Conservation (phyloP, 257 asterid genomes). For the Cruciata laevipes region DNA sequence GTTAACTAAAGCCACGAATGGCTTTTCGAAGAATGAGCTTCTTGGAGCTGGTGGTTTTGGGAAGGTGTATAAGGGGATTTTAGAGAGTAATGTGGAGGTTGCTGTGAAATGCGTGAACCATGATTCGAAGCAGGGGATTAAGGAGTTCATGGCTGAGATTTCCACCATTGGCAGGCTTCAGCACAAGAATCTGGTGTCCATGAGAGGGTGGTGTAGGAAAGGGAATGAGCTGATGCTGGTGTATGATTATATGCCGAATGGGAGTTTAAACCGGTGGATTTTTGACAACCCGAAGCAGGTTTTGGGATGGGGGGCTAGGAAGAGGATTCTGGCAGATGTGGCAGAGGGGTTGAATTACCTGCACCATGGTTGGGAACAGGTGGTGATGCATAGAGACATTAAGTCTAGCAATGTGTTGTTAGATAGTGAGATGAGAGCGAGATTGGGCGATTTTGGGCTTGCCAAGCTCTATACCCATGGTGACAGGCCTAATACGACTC, state of each 20-base stretch:
- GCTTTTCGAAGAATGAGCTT: constrained; percentile 41
- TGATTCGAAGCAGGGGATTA: constrained; percentile 72
- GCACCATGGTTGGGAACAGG: constrained; percentile 81
- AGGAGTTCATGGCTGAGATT: constrained; percentile 90
- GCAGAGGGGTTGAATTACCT: constrained; percentile 74
- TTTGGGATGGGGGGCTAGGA: constrained; percentile 58
- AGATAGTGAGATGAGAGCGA: constrained; percentile 65
- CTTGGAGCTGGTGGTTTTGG: constrained; percentile 81
- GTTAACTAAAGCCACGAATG: constrained; percentile 47
- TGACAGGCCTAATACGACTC: constrained; percentile 66
- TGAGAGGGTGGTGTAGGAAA: constrained; percentile 87
- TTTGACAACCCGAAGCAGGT: constrained; percentile 48
- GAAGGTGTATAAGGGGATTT: constrained; percentile 57
- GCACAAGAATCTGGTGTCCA: constrained; percentile 71
- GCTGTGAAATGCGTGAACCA: constrained; percentile 80
- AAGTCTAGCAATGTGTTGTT: constrained; percentile 75
- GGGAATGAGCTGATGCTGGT: constrained; percentile 56
- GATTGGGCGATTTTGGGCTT: constrained; percentile 76
- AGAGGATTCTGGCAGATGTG: constrained; percentile 53
- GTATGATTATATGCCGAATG: constrained; percentile 76
- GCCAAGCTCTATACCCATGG: constrained; percentile 74
- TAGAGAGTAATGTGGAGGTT: constrained; percentile 42
- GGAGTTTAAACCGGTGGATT: constrained; percentile 74
- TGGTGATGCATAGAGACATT: constrained; percentile 77
- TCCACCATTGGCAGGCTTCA: constrained; percentile 77